Base-by-base conservation (phyloP, 768 basidiomycete species). In the Dacryopinax primogenitus region DNA sequence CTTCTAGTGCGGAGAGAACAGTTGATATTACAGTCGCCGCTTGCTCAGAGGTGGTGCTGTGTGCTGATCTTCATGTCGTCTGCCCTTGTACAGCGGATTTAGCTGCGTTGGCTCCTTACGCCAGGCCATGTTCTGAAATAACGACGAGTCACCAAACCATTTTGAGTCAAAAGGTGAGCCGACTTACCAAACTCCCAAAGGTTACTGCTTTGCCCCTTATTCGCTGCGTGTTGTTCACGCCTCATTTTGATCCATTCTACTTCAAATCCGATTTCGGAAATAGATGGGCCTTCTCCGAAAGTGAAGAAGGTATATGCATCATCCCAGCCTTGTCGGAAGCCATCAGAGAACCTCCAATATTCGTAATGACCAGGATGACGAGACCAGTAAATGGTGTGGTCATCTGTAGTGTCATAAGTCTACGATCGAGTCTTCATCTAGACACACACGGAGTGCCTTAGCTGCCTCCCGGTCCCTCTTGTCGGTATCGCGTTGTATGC, bases 261-360 rank as follows among this genome's bases (percentile, higher is more conserved):
- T 66, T 78, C 76, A 72, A 87, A 89, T 32, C 87, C 89, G 1
- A 90, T 72, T 72, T 87, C 84, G 30, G 78, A 79, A 9, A 80
- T 75, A 15, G 73, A 69, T 35, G 66, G 69, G 64, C 65, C 74
- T 67, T 36, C 69, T 16, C 61, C 64, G 26, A 71, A 69, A 2
- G 34, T 69, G 39, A 87, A 77, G 75, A 90, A 90, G 34, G 70
- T 63, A 70, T 83, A 82, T 0, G 82, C 82, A 66, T 86, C 87
- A 28, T 84, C 82, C 90, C 90, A 92, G 0, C 89, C 90, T 63
- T 78, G 75, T 1, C 77, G 35, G 69, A 84, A 90, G 1, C 88
- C 90, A 1, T 82, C 78, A 28, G 74, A 78, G 70, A 90, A 90
- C 3, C 86, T 79, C 74, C 80, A 81, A 66, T 88, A 86, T 64